A percentile compares a stretch with the other conserved stretches of the same genome.
These are phyloP conservation scores for Colletotrichum musae DNA, from an alignment of 2,329 filamentous ascomycete genomes.

Conservation along the genomic window DNA sequence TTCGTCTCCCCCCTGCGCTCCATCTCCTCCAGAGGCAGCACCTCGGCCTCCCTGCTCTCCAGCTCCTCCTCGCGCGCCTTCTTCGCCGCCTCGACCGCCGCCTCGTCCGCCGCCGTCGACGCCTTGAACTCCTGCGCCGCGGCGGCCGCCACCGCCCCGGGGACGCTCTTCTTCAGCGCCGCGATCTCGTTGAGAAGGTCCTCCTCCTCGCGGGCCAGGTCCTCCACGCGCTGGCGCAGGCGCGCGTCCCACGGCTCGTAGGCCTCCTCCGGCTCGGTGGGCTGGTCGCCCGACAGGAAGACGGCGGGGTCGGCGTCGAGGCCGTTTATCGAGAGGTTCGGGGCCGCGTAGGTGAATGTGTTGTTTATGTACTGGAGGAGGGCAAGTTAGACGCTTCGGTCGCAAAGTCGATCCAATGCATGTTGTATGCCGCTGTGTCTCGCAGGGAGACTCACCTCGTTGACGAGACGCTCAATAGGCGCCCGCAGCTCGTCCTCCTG, in stretches of 20 bases:
- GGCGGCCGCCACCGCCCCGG: constrained; percentile 59
- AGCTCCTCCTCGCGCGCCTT: constrained; percentile 42
- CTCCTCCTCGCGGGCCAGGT: constrained; percentile 74
- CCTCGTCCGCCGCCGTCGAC: constrained; percentile 63
- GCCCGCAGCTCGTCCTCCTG: constrained; percentile 69
- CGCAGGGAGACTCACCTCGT: constrained; percentile 61
- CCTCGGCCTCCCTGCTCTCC: constrained; percentile 43
- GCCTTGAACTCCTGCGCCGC: constrained; percentile 59
- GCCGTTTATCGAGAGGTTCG: constrained; percentile 76
- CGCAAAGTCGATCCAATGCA: too few relatives aligned
- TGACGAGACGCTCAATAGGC: constrained; percentile 72
- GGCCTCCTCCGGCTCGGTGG: constrained; percentile 53
- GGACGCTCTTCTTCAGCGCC: constrained; percentile 68
- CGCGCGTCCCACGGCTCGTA: constrained; percentile 74
- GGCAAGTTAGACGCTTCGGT: not conserved
- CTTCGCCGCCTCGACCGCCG: constrained; percentile 45
- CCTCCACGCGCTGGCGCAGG: constrained; percentile 71
- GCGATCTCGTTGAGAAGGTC: constrained; percentile 76
- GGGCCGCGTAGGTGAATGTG: constrained; percentile 71
- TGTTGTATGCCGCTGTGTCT: not conserved
- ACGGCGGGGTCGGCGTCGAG: constrained; percentile 60
- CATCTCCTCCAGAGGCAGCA: constrained; percentile 52
- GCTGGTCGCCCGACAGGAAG: constrained; percentile 51
- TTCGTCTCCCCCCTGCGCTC: constrained; percentile 64
- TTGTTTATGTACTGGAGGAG: constrained; percentile 69